A percentile compares a stretch with the other conserved stretches of the same genome.
Conservation (phyloP, 2,329 filamentous ascomycete genomes). For the Aspergillus pseudoglaucus region DNA sequence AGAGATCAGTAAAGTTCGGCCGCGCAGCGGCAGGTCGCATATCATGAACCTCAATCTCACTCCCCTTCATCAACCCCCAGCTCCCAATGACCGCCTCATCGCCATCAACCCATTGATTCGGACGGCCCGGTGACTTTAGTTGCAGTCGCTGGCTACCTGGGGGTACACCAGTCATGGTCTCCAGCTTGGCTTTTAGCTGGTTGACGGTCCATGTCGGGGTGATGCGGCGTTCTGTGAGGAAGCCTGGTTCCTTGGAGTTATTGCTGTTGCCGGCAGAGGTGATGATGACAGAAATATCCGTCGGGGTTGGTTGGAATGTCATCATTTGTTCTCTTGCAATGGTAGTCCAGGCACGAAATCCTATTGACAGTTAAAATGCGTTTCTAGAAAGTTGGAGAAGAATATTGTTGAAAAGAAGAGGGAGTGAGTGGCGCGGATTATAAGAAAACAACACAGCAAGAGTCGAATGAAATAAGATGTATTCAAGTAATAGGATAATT, state of each 20-base stretch:
- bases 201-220: conserved; percentile 86
- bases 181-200: conserved; percentile 78
- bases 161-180: conserved; percentile 87
- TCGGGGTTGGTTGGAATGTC: conserved; percentile 32
- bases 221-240: conserved; percentile 78
- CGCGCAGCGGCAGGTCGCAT: conserved; percentile 68
- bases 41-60: conserved; percentile 58
- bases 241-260: conserved; percentile 22
- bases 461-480: too few relatives aligned
- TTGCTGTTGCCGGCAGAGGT: conserved; percentile 22
- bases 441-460: too few relatives aligned
- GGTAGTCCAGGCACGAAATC: too few relatives aligned
- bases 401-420: too few relatives aligned
- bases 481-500: too few relatives aligned
- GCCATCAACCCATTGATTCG: conserved; percentile 57
- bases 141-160: conserved; percentile 69
- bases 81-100: conserved; percentile 63
- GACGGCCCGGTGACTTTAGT: conserved; percentile 57
- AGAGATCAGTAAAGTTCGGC: conserved; percentile 74
- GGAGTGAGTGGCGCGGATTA: too few relatives aligned
- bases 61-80: conserved; percentile 34
- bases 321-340: conserved; percentile 9
- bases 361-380: too few relatives aligned
- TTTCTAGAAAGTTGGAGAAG: too few relatives aligned
- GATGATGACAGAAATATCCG: conserved; percentile 35